These are phyloP conservation scores for Phytophthora kernoviae DNA, from an alignment of 352 stramenopile genomes.

Conservation along the genomic window DNA sequence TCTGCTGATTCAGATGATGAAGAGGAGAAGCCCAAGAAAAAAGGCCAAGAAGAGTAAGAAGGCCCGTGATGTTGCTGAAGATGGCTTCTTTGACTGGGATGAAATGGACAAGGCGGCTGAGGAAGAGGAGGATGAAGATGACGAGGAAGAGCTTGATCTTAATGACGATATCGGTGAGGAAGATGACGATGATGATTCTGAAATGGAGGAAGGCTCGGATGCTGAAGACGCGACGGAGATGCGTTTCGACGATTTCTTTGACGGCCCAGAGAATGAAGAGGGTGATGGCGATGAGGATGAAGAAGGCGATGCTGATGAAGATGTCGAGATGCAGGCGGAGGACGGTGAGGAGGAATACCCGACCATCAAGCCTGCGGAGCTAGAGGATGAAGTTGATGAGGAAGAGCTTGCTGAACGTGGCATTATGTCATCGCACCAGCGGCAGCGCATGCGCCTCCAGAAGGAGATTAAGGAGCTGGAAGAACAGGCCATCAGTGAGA, in stretches of 20 bases:
- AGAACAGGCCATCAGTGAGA: conserved; percentile 90
- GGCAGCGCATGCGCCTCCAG: conserved; percentile 64
- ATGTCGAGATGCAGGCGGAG: conserved; percentile 45
- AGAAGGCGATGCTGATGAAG: conserved; percentile 49
- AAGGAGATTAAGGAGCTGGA: conserved; percentile 90
- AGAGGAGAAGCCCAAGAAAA: conserved; percentile 39
- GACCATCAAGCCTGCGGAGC: conserved; percentile 64
- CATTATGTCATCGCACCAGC: conserved; percentile 83
- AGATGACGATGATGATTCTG: conserved; percentile 56
- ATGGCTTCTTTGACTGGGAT: conserved; percentile 88
- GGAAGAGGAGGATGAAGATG: conserved; percentile 59
- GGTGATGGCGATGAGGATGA: conserved; percentile 47
- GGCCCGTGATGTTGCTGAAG: conserved; percentile 67
- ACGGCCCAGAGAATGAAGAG: conserved; percentile 44
- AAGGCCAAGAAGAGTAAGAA: conserved; percentile 61
- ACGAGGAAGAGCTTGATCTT: conserved; percentile 40
- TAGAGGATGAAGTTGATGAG: conserved; percentile 52
- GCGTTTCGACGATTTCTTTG: conserved; percentile 71
- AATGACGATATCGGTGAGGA: conserved; percentile 49
- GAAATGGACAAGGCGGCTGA: conserved; percentile 88
- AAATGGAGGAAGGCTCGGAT: conserved; percentile 56
- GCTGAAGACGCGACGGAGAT: conserved; percentile 63
- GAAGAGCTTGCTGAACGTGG: conserved; percentile 78
- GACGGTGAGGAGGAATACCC: conserved; percentile 65
- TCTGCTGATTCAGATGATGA: conserved; percentile 15